Conservation (phyloP, 2,329 filamentous ascomycete species). For the Penicillium sp. region DNA sequence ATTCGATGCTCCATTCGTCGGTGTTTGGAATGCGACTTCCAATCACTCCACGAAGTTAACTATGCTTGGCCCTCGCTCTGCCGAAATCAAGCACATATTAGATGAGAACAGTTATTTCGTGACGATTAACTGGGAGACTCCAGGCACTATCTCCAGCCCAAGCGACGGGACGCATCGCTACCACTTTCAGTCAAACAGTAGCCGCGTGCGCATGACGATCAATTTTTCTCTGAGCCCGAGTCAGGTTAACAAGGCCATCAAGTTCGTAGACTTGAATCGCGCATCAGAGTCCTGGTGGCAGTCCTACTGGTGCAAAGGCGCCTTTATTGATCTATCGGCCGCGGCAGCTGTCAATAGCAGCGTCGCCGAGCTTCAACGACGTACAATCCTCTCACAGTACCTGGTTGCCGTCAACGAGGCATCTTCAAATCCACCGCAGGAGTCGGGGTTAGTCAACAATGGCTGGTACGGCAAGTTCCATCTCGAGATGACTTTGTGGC, state of each 20-base stretch:
- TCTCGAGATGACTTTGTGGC: conserved; percentile 13
- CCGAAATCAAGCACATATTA: neutral
- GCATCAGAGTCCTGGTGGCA: neutral
- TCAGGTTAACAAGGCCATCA: neutral
- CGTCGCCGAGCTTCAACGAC: neutral
- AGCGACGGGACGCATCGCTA: neutral
- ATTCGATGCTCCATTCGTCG: conserved; percentile 58
- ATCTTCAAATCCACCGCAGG: conserved; percentile 5
- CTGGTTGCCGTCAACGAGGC: neutral
- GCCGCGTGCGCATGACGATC: neutral
- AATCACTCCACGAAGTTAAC: conserved; percentile 13
- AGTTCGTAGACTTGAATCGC: neutral
- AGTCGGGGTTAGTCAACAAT: conserved; percentile 10
- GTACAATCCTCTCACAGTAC: neutral
- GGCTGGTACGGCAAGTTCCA: conserved; percentile 16
- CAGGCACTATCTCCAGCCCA: neutral
- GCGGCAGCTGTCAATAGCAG: neutral
- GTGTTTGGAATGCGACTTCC: conserved; percentile 50
- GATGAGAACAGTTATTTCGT: neutral
- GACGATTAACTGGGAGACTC: neutral
- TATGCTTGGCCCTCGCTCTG: neutral
- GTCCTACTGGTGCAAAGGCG: neutral
- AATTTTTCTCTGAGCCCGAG: neutral
- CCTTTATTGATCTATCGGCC: neutral
- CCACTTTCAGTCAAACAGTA: neutral